Evolutionary conservation across 768 basidiomycete genomes (phyloP).

Genomic region (Galerina marginata): DNA sequence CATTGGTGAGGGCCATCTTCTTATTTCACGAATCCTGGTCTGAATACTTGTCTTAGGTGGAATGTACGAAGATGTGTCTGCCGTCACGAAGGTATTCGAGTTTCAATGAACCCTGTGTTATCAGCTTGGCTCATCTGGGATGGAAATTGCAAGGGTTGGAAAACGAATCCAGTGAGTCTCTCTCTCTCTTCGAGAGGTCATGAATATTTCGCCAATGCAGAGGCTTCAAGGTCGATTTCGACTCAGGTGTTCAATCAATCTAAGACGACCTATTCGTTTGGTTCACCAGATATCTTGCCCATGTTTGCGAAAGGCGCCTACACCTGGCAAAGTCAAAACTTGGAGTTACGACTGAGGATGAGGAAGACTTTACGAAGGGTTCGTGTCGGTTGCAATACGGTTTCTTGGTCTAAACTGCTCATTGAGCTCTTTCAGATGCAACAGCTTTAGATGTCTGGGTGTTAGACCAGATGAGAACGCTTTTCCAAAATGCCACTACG

Average conservation of each 20-base stretch:
- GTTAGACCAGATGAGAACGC: slow-evolving; percentile 62
- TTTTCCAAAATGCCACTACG: slow-evolving; percentile 69
- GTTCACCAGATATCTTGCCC: slow-evolving; percentile 86
- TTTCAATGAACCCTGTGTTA: neutral
- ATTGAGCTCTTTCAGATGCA: slow-evolving; percentile 55
- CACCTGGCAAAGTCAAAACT: slow-evolving; percentile 68
- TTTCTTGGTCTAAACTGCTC: neutral
- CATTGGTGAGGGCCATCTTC: slow-evolving; percentile 55
- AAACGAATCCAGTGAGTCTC: slow-evolving; percentile 71
- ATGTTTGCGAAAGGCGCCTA: slow-evolving; percentile 85
- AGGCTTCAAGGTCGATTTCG: slow-evolving; percentile 68
- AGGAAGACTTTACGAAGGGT: slow-evolving; percentile 90
- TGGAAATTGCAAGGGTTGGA: slow-evolving; percentile 68
- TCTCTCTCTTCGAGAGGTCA: neutral
- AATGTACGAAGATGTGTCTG: slow-evolving; percentile 91
- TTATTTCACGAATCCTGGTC: neutral
- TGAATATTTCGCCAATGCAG: slow-evolving; percentile 29
- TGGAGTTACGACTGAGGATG: slow-evolving; percentile 80
- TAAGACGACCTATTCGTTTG: slow-evolving; percentile 78
- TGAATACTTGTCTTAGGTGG: slow-evolving; percentile 49
- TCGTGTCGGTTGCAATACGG: neutral
- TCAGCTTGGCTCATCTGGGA: slow-evolving; percentile 1
- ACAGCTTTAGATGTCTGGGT: slow-evolving; percentile 82
- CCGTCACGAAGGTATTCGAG: slow-evolving; percentile 74
- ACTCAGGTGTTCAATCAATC: slow-evolving; percentile 90